Conservation (phyloP, 116 monocot genomes). For the Iris pallida region DNA sequence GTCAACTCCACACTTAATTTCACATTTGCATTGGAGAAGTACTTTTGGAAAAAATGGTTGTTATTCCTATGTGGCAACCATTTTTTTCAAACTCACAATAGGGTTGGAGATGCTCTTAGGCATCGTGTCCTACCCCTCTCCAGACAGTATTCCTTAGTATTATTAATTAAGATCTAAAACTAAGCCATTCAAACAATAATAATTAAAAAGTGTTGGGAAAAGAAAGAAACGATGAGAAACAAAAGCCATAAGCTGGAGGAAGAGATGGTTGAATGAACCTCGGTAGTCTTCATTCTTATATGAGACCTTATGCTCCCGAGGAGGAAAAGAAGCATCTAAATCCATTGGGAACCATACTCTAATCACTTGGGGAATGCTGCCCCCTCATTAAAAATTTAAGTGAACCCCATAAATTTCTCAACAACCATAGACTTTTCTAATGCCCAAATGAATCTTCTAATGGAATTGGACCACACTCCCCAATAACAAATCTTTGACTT, state of each 20-base stretch:
- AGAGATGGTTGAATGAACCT: slow-evolving; percentile 1
- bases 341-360: background rate
- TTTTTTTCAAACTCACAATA: too few relatives aligned
- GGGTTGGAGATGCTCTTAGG: too few relatives aligned
- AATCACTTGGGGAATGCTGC: background rate
- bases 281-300: background rate
- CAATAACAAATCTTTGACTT: background rate
- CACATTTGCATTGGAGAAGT: background rate
- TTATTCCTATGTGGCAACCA: too few relatives aligned
- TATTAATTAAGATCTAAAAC: background rate
- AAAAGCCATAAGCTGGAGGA: background rate
- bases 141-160: background rate
- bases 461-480: slow-evolving; percentile 1
- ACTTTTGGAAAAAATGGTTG: background rate
- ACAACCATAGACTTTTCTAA: too few relatives aligned
- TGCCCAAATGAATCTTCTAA: background rate
- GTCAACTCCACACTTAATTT: too few relatives aligned
- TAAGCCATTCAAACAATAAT: background rate
- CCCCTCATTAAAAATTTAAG: background rate
- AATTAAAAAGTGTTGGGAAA: background rate
- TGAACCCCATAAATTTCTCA: too few relatives aligned
- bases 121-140: too few relatives aligned
- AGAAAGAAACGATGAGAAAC: background rate
- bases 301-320: background rate
- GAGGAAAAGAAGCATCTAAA: slow-evolving; percentile 37